A percentile compares a stretch with the other conserved stretches of the same genome.
These are phyloP conservation scores for Boletus semigastroideus DNA, from an alignment of 1,284 basidiomycete genomes.

Conservation along the genomic window DNA sequence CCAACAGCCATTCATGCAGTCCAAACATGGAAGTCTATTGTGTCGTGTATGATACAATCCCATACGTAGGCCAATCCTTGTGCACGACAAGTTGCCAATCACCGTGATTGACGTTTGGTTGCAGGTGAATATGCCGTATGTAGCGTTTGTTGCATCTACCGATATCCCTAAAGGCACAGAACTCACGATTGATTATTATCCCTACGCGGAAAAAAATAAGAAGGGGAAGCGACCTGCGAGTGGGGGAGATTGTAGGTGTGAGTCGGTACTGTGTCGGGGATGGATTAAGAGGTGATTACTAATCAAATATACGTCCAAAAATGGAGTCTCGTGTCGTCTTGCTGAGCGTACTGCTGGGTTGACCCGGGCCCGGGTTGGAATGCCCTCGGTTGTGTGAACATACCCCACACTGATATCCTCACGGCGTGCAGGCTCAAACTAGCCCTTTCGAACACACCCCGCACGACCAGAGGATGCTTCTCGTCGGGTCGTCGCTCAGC, in stretches of 20 bases:
- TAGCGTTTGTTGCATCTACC: conserved; percentile 52
- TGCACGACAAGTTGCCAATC: neutral
- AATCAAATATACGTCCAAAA: too few relatives aligned
- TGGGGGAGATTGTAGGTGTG: conserved; percentile 22
- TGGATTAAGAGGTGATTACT: conserved; percentile 21
- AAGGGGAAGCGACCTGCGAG: conserved; percentile 26
- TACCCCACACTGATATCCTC: conserved; percentile 12
- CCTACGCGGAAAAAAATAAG: conserved; percentile 33
- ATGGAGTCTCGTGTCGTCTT: too few relatives aligned
- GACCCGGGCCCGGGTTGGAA: neutral
- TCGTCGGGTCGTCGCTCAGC: conserved; percentile 35
- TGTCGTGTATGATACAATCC: conserved; percentile 59
- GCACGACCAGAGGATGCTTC: conserved; percentile 13
- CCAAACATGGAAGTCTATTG: conserved; percentile 58
- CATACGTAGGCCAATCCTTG: conserved; percentile 41
- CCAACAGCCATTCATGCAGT: conserved; percentile 59
- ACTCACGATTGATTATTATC: conserved; percentile 65
- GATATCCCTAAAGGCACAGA: conserved; percentile 53
- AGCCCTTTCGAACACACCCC: neutral
- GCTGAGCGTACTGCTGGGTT: neutral
- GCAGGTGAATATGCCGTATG: conserved; percentile 58
- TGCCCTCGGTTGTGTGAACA: conserved; percentile 11
- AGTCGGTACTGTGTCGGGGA: conserved; percentile 25
- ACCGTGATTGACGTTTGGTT: neutral
- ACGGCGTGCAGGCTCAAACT: neutral